Base-by-base conservation (phyloP, 2,329 filamentous ascomycete genomes). In the Didymellaceae sp. region DNA sequence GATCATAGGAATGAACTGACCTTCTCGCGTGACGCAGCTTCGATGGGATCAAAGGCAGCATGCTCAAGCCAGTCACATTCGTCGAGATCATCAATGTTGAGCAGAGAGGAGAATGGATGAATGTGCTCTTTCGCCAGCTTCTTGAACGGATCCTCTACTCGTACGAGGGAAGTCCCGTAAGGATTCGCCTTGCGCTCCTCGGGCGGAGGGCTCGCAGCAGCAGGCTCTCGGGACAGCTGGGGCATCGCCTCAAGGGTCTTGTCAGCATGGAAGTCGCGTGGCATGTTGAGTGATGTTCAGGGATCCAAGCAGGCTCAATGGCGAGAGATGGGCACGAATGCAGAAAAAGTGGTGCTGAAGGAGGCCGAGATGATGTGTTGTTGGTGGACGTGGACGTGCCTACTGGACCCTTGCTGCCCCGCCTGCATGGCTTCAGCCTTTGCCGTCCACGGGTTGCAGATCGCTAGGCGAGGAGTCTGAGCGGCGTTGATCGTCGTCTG, bases 41-140 rank as follows among this genome's bases (percentile, higher is more conserved):
- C 82, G 10, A 78, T 62, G 28, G 82, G 78, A 21, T 84, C 82
- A 63, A 87, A 86, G 7, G 80, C 73, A 25, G 75, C 80, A 46
- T 81, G 76, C 67, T 87, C 84, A 14, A 87, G 78, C 54, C 73
- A 73, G 54, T 82, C 75, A 68, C 84, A 86, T 59, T 82, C 84
- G 24, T 87, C 84, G 39, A 87, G 70, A 62, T 91, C 86, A 20
- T 81, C 82, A 38, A 82, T 73, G 31, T 84, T 89, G 41, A 97
- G 80, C 21, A 88, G 83, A 43, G 89, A 85, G n/a, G 89, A 82
- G 63, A 89, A 88, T 20, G 90, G 86, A 65, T 89, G 83, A 63
- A 90, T 83, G 41, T 83, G 78, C 62, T 26, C 87, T 86, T 33
- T 46, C 5, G 20, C 18, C 58, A 70, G 66, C 43, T 65, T 69